Base-by-base conservation (phyloP, 2,329 filamentous ascomycete species). In the Pseudogymnoascus sp. region DNA sequence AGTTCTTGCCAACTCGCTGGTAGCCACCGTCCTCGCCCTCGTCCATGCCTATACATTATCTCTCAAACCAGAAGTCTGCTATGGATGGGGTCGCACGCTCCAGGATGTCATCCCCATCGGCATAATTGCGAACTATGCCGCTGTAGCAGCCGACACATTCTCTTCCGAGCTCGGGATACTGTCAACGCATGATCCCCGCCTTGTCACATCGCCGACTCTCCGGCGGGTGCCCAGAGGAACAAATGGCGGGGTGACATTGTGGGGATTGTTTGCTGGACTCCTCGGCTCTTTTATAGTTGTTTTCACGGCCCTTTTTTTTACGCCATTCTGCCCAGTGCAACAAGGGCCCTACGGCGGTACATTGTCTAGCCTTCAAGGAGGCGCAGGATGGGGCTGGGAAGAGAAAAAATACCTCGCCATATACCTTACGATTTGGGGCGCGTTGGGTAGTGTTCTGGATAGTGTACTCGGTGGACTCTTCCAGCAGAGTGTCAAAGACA, bases 131-230 rank as follows among this genome's bases (percentile, higher is more conserved):
- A 93, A 96, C 76, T 99, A 99, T 71, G 93, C 92, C 26, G 90
- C 90, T 58, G 92, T 96, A 8, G 86, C 91, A 17, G 90, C 93
- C 58, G 94, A 99, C 73, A 99, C 94, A 0, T 94, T 97, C 73
- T 92, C 89, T 62, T 96, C 92, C 9, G 94, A 99, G 77, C 85
- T 99, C 17, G 94, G 94, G 11, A 99, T 99, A 62, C 80, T 99
- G 10, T 88, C 92, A 5, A 84, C 81, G 63, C 81, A 81, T 24
- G 78, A 84, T 47, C 94, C 94, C 7, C 85, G 92, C 36, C 83
- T 99, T 37, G 93, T 99, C 71, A 97, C 91, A 3, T 92, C 89
- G 11, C 84, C 82, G 13, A 85, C 76, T 4, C 81, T 94, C 69
- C 86, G 89, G 63, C 82, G 84, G 65, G 94, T 97, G 0, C 92